Evolutionary conservation across 345 rosid species (phyloP).

Genomic region (Toxicodendron radicans): DNA sequence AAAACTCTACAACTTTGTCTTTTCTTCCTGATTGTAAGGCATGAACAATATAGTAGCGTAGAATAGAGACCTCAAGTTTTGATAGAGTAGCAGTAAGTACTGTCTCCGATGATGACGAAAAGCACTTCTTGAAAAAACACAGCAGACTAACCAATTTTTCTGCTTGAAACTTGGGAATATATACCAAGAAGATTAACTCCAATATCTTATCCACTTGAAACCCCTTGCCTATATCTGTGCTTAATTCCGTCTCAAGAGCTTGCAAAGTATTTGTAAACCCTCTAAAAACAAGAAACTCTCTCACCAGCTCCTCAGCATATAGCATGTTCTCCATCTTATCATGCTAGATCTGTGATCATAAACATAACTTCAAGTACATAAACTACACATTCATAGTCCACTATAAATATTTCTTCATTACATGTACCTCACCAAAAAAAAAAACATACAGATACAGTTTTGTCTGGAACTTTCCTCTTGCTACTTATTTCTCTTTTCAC

Average conservation of each 20-base stretch:
- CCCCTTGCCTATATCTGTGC: conserved; percentile 60
- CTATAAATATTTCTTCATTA: not conserved
- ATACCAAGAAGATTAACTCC: conserved; percentile 56
- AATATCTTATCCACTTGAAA: conserved; percentile 58
- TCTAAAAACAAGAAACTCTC: conserved; percentile 67
- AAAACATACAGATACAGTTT: too few relatives aligned
- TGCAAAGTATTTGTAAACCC: conserved; percentile 62
- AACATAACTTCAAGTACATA: not conserved
- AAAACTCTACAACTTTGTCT: conserved; percentile 60
- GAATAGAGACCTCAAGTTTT: conserved; percentile 52
- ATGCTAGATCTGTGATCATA: conserved; percentile 6
- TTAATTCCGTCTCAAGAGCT: conserved; percentile 55
- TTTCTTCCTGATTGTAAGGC: conserved; percentile 48
- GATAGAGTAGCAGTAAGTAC: conserved; percentile 36
- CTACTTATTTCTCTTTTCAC: too few relatives aligned
- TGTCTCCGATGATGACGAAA: conserved; percentile 46
- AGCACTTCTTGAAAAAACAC: conserved; percentile 52
- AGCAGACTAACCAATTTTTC: conserved; percentile 51
- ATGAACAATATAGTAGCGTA: conserved; percentile 48
- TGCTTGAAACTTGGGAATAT: conserved; percentile 57
- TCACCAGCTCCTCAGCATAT: conserved; percentile 66
- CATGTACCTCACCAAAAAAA: not conserved
- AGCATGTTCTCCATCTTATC: conserved; percentile 64
- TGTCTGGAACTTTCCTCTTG: too few relatives aligned
- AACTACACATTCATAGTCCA: not conserved